Evolutionary conservation across 2,329 filamentous ascomycete species (phyloP), one percentile per base, ranked within the genome.

Genomic region (Penicillium brevicompactum): DNA sequence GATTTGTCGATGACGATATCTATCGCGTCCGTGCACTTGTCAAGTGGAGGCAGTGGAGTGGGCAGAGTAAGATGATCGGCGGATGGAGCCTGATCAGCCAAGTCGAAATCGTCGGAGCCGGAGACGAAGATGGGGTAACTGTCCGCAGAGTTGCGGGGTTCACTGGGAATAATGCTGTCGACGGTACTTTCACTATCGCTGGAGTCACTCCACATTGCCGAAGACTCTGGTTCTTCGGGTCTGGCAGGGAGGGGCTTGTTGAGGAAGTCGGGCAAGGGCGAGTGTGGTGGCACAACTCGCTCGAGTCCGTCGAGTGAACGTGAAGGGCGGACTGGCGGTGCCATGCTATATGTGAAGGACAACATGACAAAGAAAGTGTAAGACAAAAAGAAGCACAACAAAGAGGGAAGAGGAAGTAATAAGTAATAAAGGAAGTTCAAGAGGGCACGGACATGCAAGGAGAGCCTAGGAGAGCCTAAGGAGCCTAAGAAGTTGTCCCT

Each of bases 261-360:
- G 46, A 70, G 59, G 40, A 62, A 63, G 8, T 62, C 56, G 37
- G 49, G 41, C 41, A 59, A 48, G 5, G 49, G 51, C 13, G 60
- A 41, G 8, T 49, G 57, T 9, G 72, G 72, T 22, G 70, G 72
- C 9, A 75, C 59, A 6, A 72, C 71, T 52, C 64, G 64, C 48
- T 75, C 73, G 24, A 75, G 58, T 9, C 72, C 73, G 59, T 74
- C 70, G 8, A 75, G 64, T 8, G 73, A 74, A 34, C 63, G 67
- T 22, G 70, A 73, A 2, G 67, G 68, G 41, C 66, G 66, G 21
- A 73, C 61, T 21, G 72, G 72, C 7, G 72, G 72, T 30, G 70
- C 60, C 49, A 63, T 65, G 31, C 56, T 44, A 21, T 59, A 61
- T 8, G 55, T 13, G 22, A 51, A 60, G 63, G 66, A 63, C 31